phyloP scores from a whole-genome alignment of 2,329 filamentous ascomycete species.

The Fusarium xyrophilum region DNA sequence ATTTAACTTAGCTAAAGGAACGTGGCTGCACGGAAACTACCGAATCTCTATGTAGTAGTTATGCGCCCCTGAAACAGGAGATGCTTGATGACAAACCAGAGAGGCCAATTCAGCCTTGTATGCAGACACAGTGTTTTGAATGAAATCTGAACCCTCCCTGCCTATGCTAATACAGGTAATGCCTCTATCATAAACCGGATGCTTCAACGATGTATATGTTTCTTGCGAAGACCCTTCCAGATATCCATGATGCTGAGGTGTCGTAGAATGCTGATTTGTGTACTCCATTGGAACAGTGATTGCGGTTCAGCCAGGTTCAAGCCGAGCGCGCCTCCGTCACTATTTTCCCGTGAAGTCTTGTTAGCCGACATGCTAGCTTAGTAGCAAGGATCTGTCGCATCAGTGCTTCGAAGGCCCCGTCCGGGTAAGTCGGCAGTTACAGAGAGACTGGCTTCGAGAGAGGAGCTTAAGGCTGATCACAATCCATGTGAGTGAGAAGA shows the following conservation, averaged over 20 bases:
- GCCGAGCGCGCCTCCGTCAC: not conserved
- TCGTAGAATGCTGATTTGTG: no score
- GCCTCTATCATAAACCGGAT: no score
- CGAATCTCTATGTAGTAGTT: not conserved
- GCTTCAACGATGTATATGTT: no score
- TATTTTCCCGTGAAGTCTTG: not conserved
- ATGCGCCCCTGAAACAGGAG: not conserved
- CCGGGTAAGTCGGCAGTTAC: fast-evolving
- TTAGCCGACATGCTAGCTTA: not conserved
- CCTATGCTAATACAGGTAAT: no score
- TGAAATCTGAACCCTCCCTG: no score
- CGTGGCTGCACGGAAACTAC: fast-evolving
- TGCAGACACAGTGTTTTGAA: no score
- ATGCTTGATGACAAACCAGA: fast-evolving
- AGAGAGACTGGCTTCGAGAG: not conserved
- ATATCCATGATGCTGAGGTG: no score
- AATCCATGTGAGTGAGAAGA: not conserved
- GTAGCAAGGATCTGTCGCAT: not conserved
- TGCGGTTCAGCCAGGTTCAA: fast-evolving
- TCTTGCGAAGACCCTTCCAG: no score
- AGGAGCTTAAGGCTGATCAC: not conserved
- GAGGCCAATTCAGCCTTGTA: no score
- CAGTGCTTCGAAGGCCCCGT: not conserved
- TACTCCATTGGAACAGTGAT: no score
- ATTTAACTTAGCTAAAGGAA: not conserved